Conservation (phyloP, 768 basidiomycete species). For the Lentinula detonsa region DNA sequence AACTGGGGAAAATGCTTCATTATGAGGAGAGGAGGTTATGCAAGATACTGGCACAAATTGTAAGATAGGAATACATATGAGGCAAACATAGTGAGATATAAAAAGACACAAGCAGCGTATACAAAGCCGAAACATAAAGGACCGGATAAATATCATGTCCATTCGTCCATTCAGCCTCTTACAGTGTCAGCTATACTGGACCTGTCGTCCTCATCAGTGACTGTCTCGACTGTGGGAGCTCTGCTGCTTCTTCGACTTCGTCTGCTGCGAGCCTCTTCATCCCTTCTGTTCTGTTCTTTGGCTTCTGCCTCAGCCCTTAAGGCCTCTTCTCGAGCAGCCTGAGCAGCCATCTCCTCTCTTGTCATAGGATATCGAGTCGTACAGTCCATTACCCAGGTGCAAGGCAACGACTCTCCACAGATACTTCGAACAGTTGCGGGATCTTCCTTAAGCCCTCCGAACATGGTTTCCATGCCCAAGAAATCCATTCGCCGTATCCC, state of each 20-base stretch:
- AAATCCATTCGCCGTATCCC: slow-evolving; percentile 66
- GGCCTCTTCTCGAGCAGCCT: neutral
- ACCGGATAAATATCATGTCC: neutral
- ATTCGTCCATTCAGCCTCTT: neutral
- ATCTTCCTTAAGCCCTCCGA: slow-evolving; percentile 53
- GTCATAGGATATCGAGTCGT: slow-evolving; percentile 5
- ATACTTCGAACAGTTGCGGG: slow-evolving; percentile 35
- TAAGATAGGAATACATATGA: neutral
- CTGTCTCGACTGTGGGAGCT: neutral
- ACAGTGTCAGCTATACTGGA: neutral
- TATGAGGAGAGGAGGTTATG: neutral
- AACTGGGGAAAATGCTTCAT: neutral
- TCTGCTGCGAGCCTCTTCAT: neutral
- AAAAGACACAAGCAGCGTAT: neutral
- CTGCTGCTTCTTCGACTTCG: neutral
- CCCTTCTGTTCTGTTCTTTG: neutral
- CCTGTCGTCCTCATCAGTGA: slow-evolving; percentile 4
- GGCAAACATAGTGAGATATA: neutral
- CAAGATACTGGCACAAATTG: neutral
- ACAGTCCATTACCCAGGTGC: slow-evolving; percentile 1
- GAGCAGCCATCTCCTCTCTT: neutral
- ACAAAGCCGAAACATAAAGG: neutral
- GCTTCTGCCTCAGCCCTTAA: neutral
- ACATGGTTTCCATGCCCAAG: slow-evolving; percentile 51
- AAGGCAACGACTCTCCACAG: slow-evolving; percentile 19